Percentiles rank a stretch among this genome's conserved stretches.
Evolutionary conservation across 306 rosid genomes (phyloP).

Genomic region (Cajanus cajan): DNA sequence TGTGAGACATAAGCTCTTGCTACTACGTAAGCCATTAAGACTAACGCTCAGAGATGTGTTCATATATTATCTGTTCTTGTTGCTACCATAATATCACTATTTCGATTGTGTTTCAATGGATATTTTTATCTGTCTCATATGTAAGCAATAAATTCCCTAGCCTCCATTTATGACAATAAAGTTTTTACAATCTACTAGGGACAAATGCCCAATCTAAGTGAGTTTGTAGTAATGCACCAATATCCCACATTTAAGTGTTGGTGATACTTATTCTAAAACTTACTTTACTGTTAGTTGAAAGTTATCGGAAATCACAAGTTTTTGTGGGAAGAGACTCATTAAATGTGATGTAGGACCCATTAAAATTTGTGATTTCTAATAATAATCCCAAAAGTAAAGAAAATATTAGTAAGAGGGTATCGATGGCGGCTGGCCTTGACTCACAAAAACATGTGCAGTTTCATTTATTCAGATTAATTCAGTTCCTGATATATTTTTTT

Average conservation of each 20-base stretch:
- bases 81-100: neutral
- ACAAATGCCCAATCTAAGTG: neutral
- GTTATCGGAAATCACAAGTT: no score
- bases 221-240: neutral
- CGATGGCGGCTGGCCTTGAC: no score
- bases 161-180: neutral
- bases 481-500: neutral
- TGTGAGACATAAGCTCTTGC: neutral
- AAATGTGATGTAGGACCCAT: no score
- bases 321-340: no score
- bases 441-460: neutral
- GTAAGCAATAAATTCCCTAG: neutral
- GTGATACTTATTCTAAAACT: no score
- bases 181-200: neutral
- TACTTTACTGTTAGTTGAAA: no score
- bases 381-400: no score
- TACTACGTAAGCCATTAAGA: neutral
- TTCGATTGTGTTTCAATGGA: neutral
- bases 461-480: constrained; percentile 7
- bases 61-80: neutral
- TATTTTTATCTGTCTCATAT: neutral
- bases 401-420: no score
- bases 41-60: neutral
- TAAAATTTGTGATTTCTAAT: no score
- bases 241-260: neutral